phyloP scores from a whole-genome alignment of 163 green algal species.

The Chlorella variabilis region DNA sequence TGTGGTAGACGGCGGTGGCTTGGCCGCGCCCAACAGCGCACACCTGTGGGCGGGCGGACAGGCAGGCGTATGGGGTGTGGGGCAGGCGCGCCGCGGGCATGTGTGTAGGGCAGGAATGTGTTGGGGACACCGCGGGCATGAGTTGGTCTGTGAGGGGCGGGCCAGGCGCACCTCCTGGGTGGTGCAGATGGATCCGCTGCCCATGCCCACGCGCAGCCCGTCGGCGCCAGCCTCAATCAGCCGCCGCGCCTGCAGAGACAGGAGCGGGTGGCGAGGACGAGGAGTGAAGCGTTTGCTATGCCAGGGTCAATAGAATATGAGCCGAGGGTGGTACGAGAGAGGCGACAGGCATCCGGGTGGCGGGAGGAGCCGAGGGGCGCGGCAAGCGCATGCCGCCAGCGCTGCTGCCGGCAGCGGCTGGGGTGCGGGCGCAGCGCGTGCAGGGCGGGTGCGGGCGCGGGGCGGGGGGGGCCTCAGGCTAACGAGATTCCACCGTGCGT shows the following conservation, averaged over 20 bases:
- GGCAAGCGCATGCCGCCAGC: neutral
- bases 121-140: neutral
- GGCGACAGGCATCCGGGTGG: too few species aligned
- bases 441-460: too few species aligned
- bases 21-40: conserved; percentile 97
- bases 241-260: conserved; percentile 66
- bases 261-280: neutral
- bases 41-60: conserved; percentile 64
- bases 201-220: conserved; percentile 96
- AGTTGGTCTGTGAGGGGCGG: too few species aligned
- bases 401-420: too few species aligned
- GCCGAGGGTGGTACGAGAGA: neutral
- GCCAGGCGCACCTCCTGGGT: conserved; percentile 81
- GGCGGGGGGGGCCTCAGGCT: conserved; percentile 13
- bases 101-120: too few species aligned
- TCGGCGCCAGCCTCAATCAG: conserved; percentile 95
- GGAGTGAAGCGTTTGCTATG: too few species aligned
- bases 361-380: neutral
- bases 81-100: neutral
- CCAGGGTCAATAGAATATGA: too few species aligned
- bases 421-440: too few species aligned
- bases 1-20: conserved; percentile 95
- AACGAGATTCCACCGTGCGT: conserved; percentile 27
- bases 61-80: neutral
- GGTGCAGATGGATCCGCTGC: conserved; percentile 98